These are phyloP conservation scores for Xerocomellus intermedius DNA, from an alignment of 768 basidiomycete species.

Conservation along the genomic window DNA sequence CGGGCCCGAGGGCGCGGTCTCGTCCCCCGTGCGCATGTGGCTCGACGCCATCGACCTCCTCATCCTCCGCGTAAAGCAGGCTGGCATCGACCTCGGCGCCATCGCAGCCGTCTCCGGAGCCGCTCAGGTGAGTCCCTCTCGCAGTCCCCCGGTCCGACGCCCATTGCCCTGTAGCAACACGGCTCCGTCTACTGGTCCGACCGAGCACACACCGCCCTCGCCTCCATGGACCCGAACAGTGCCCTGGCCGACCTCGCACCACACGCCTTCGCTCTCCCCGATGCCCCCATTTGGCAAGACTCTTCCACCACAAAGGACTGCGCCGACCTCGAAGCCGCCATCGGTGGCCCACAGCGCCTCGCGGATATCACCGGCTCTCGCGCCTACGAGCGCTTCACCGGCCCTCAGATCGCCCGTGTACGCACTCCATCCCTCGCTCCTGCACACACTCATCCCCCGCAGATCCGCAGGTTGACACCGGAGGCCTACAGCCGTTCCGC, in stretches of 20 bases:
- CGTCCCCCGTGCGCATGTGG: conserved; percentile 8
- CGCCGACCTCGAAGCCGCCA: not conserved
- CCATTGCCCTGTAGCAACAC: not conserved
- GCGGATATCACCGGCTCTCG: conserved; percentile 4
- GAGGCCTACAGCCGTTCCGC: not conserved
- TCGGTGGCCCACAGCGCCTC: not conserved
- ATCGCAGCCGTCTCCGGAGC: conserved; percentile 2
- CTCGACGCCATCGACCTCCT: conserved; percentile 9
- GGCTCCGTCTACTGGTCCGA: conserved; percentile 9
- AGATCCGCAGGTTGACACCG: conserved; percentile 1
- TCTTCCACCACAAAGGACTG: not conserved
- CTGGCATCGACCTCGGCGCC: not conserved
- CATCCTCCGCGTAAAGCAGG: not conserved
- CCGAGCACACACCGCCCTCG: not conserved
- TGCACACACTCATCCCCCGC: not conserved
- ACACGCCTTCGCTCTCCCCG: not conserved
- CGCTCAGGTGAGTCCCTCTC: conserved; percentile 1
- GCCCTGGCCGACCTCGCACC: conserved; percentile 1
- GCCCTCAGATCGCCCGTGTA: conserved; percentile 6
- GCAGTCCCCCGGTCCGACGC: not conserved
- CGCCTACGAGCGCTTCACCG: conserved; percentile 9
- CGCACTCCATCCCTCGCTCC: not conserved
- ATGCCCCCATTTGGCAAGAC: conserved; percentile 9
- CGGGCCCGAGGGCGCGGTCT: not conserved
- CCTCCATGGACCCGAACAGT: not conserved